A percentile compares a stretch with the other conserved stretches of the same genome.
Conservation (phyloP, 257 asterid species). For the Penstemon davidsonii region DNA sequence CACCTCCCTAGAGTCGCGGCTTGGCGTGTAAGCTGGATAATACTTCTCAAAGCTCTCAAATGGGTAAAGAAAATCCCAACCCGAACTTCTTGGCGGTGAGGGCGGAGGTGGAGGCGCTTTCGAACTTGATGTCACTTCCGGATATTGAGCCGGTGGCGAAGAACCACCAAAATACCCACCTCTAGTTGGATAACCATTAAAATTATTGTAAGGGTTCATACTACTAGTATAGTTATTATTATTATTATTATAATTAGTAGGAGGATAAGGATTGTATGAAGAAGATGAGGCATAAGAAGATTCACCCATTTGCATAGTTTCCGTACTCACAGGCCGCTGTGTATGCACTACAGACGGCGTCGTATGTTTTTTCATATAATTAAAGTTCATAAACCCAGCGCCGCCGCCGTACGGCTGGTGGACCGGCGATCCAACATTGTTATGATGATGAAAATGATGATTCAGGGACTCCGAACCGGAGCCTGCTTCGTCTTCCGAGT, state of each 20-base stretch:
- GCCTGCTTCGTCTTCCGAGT: conserved; percentile 48
- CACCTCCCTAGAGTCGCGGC: conserved; percentile 77
- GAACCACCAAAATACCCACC: no score
- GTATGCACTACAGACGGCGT: conserved; percentile 69
- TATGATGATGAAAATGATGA: no score
- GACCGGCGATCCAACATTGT: conserved; percentile 36
- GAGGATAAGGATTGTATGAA: conserved; percentile 22
- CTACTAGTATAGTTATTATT: conserved; percentile 16
- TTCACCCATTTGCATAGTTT: conserved; percentile 70
- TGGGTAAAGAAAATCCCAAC: conserved; percentile 92
- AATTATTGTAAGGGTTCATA: conserved; percentile 4
- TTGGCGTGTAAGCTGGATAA: conserved; percentile 64
- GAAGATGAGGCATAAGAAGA: conserved; percentile 47
- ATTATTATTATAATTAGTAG: conserved; percentile 27
- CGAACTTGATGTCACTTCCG: conserved; percentile 52
- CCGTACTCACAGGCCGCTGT: conserved; percentile 70
- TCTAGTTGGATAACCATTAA: conserved; percentile 33
- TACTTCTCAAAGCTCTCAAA: conserved; percentile 71
- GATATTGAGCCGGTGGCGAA: conserved; percentile 10
- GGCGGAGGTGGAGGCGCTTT: conserved; percentile 80
- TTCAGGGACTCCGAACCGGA: conserved; percentile 57
- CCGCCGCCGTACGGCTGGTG: conserved; percentile 39
- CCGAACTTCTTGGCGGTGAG: conserved; percentile 65
- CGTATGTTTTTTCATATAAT: conserved; percentile 70
- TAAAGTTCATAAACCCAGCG: conserved; percentile 56